Base-by-base conservation (phyloP, 768 basidiomycete species). In the Tremella yokohamensis region DNA sequence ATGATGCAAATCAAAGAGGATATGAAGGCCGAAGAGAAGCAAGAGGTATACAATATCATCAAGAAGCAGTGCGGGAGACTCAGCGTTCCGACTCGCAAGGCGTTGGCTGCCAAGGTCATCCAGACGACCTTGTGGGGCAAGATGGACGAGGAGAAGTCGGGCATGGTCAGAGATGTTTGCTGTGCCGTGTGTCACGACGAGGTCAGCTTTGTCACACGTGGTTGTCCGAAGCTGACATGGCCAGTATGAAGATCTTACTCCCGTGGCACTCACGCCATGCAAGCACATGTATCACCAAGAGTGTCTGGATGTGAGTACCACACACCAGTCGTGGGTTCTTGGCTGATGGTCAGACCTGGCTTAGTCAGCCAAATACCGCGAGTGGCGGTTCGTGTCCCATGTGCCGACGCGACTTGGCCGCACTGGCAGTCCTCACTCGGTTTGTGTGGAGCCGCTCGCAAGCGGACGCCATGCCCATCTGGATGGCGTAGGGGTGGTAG, bases 131-230 rank as follows among this genome's bases (percentile, higher is more conserved):
- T 26, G 2, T 66, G 56, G 50, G 56, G 45, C 11, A 39, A 60
- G 11, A 49, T 57, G 25, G 16, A 52, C 19, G 58, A 38, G 12
- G 26, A 55, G 37, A 29, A 13, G 13, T 56, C 56, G 44, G 62
- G 57, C 8, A 61, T 65, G 54, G 65, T 61, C 24, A 52, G 54
- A 40, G 70, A 72, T 40, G 57, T 52, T 25, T 58, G 44, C 24
- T 72, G 70, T 44, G 65, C 68, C 11, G 66, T 72, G 8, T 72
- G 70, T 40, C 66, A 72, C 49, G 70, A 72, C 53, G 68, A 72
- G 29, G 70, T 72, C 60, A 61, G 70, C 68, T 2, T 2, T 9
- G 26, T 8, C 25, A 18, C 16, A 18, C 42, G 25, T 3, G 19
- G 13, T n/a, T 11, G 3, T 3, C 8, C 39, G 40, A 19, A 24